Conservation (phyloP, 345 rosid species). For the Linum tenue region DNA sequence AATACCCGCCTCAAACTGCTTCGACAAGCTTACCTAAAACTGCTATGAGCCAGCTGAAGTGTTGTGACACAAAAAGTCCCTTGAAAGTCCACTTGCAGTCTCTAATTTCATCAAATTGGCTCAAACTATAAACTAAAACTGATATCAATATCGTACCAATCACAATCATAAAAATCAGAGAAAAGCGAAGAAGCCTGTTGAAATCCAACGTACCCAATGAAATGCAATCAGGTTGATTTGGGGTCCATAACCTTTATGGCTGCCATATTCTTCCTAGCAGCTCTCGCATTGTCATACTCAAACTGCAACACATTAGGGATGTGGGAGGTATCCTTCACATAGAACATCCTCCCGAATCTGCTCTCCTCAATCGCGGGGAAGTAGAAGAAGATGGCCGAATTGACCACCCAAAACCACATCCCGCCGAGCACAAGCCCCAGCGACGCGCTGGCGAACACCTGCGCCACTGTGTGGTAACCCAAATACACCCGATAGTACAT, state of each 20-base stretch:
- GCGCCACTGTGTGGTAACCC: conserved; percentile 80
- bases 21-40: no score
- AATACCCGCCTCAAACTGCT: no score
- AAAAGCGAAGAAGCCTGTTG: background rate
- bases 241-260: conserved; percentile 32
- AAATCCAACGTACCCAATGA: background rate
- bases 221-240: conserved; percentile 40
- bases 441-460: conserved; percentile 72
- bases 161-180: conserved; percentile 4
- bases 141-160: no score
- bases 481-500: conserved; percentile 82
- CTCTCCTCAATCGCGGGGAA: conserved; percentile 80
- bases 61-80: background rate
- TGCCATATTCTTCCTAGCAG: conserved; percentile 46
- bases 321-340: conserved; percentile 91
- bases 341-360: conserved; percentile 55
- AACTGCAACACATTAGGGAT: conserved; percentile 72
- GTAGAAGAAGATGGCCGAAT: conserved; percentile 32
- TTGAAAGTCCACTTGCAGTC: background rate
- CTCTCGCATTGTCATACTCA: conserved; percentile 89
- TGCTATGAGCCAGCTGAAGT: no score
- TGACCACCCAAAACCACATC: conserved; percentile 77
- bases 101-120: background rate
- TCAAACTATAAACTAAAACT: no score
- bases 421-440: conserved; percentile 56